phyloP scores from a whole-genome alignment of 2,329 filamentous ascomycete species.

The Colletotrichum sp. region DNA sequence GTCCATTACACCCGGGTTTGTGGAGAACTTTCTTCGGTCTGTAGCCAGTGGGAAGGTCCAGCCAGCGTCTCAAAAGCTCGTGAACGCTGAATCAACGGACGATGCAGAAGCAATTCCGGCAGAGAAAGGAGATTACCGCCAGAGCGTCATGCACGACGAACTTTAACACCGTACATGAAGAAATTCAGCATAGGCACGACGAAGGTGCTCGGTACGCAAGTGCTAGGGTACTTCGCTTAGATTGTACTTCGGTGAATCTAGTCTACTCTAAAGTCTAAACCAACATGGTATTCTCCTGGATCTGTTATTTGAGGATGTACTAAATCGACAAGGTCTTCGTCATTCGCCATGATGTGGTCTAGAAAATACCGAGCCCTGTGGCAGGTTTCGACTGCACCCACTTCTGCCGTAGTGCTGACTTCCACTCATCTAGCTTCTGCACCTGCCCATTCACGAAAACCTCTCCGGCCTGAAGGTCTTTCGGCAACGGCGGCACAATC shows the following conservation, averaged over 20 bases:
- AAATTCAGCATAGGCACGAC: neutral
- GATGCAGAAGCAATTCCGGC: neutral
- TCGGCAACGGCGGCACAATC: slow-evolving; percentile 37
- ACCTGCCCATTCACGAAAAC: slow-evolving; percentile 39
- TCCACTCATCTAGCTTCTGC: slow-evolving; percentile 39
- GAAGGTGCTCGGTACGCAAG: neutral
- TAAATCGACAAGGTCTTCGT: neutral
- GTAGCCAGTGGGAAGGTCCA: neutral
- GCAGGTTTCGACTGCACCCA: slow-evolving; percentile 5
- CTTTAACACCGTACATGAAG: neutral
- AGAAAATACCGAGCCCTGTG: neutral
- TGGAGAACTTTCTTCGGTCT: neutral
- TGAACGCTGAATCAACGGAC: neutral
- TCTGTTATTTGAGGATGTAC: neutral
- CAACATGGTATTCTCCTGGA: neutral
- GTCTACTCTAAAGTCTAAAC: neutral
- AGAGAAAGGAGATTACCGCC: neutral
- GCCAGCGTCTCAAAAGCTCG: neutral
- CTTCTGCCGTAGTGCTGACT: slow-evolving; percentile 31
- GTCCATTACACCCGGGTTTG: neutral
- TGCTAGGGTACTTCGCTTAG: neutral
- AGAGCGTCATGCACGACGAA: neutral
- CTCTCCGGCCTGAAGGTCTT: slow-evolving; percentile 39
- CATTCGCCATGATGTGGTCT: neutral
- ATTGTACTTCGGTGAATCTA: neutral